Evolutionary conservation across 345 rosid genomes (phyloP).

Genomic region (Euphorbia peplus): DNA sequence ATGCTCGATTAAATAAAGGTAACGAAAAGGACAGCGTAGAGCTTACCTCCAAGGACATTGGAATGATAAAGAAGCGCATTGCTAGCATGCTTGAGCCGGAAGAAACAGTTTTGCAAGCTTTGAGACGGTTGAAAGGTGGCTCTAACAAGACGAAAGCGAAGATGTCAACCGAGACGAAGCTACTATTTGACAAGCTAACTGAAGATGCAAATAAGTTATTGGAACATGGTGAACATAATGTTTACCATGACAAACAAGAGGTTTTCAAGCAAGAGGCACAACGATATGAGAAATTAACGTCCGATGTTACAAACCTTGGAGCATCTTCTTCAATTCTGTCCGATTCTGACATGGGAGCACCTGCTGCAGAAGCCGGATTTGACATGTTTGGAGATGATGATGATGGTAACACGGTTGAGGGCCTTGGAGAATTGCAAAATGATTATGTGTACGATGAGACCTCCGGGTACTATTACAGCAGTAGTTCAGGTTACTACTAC

Average conservation of each 20-base stretch:
- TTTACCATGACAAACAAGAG: slow-evolving; percentile 76
- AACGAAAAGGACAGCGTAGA: slow-evolving; percentile 39
- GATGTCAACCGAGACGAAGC: slow-evolving; percentile 76
- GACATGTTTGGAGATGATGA: slow-evolving; percentile 93
- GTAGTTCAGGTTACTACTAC: slow-evolving; percentile 83
- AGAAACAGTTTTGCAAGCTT: slow-evolving; percentile 90
- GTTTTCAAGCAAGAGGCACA: slow-evolving; percentile 86
- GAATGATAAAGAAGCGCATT: slow-evolving; percentile 74
- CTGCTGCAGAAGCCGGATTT: slow-evolving; percentile 32
- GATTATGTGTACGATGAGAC: slow-evolving; percentile 85
- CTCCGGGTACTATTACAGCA: slow-evolving; percentile 86
- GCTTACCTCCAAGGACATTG: slow-evolving; percentile 71
- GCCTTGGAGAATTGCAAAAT: slow-evolving; percentile 41
- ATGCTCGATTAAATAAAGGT: slow-evolving; percentile 34
- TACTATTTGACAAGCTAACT: slow-evolving; percentile 88
- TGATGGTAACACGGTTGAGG: slow-evolving; percentile 33
- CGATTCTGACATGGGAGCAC: slow-evolving; percentile 19
- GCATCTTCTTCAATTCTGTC: slow-evolving; percentile 22
- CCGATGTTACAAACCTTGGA: slow-evolving; percentile 25
- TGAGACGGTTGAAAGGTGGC: slow-evolving; percentile 85
- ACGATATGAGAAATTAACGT: slow-evolving; percentile 66
- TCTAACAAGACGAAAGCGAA: slow-evolving; percentile 72
- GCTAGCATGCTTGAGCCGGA: slow-evolving; percentile 78
- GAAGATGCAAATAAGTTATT: slow-evolving; percentile 86
- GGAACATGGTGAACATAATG: slow-evolving; percentile 83